Conservation (phyloP, 2,329 filamentous ascomycete genomes). For the Helicocarpus griseus region DNA sequence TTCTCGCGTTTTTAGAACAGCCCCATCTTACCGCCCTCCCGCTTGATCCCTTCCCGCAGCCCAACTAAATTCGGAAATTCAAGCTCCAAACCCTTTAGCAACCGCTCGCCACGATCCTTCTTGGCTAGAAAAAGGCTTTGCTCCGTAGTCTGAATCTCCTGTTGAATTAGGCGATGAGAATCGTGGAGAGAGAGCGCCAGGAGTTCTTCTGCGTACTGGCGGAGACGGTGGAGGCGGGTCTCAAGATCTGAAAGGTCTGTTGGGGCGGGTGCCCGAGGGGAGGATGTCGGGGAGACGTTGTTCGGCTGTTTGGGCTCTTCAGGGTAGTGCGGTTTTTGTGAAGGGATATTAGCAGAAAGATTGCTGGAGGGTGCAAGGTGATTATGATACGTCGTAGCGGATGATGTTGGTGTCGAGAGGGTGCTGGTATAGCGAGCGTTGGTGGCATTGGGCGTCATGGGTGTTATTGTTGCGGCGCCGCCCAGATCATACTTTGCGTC, state of each 20-base stretch:
- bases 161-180: constrained; percentile 16
- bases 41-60: constrained; percentile 8
- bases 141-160: constrained; percentile 16
- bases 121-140: constrained; percentile 7
- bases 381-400: background rate
- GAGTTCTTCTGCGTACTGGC: constrained; percentile 17
- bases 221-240: constrained; percentile 14
- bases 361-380: constrained; percentile 3
- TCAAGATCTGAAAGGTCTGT: constrained; percentile 13
- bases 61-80: constrained; percentile 11
- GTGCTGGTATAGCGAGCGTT: constrained; percentile 1
- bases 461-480: background rate
- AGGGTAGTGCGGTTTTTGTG: constrained; percentile 1
- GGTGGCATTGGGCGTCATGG: constrained; percentile 3
- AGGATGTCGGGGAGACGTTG: constrained; percentile 1
- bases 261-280: constrained; percentile 4
- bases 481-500: constrained; percentile 7
- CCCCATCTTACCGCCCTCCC: constrained; percentile 11
- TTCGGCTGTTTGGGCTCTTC: background rate
- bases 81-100: constrained; percentile 8
- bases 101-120: constrained; percentile 10
- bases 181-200: constrained; percentile 18
- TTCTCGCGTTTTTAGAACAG: constrained; percentile 9
- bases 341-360: background rate
- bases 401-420: background rate